phyloP scores from a whole-genome alignment of 2,329 filamentous ascomycete species.

The Beauveria sp. region DNA sequence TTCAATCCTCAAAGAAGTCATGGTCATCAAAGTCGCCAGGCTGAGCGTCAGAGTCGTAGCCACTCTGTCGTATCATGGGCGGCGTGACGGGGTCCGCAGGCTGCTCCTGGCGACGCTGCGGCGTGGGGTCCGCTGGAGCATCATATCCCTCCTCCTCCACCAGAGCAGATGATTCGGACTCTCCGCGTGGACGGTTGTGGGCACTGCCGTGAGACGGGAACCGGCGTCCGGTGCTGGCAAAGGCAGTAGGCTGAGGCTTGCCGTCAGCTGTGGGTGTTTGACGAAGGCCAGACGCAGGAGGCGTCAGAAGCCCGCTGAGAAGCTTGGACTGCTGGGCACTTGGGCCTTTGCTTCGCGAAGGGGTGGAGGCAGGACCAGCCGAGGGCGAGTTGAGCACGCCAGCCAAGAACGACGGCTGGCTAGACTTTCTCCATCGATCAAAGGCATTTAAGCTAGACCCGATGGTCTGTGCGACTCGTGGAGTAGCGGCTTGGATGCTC shows the following conservation, averaged over 20 bases:
- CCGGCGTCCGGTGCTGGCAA: slow-evolving; percentile 51
- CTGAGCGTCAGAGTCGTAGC: slow-evolving; percentile 55
- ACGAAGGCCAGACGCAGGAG: slow-evolving; percentile 69
- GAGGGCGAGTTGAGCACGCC: slow-evolving; percentile 38
- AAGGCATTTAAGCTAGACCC: slow-evolving; percentile 80
- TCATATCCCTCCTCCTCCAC: slow-evolving; percentile 25
- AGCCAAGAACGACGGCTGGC: slow-evolving; percentile 44
- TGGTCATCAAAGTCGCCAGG: slow-evolving; percentile 53
- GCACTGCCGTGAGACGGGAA: slow-evolving; percentile 39
- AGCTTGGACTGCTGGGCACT: slow-evolving; percentile 47
- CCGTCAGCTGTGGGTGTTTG: slow-evolving; percentile 43
- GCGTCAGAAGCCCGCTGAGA: slow-evolving; percentile 76
- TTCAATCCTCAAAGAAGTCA: slow-evolving; percentile 46
- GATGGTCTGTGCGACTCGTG: slow-evolving; percentile 76
- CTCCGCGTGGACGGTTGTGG: slow-evolving; percentile 19
- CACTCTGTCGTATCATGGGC: slow-evolving; percentile 51
- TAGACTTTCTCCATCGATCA: slow-evolving; percentile 81
- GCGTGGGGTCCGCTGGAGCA: slow-evolving; percentile 34
- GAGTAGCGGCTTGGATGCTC: slow-evolving; percentile 69
- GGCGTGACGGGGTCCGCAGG: slow-evolving; percentile 45
- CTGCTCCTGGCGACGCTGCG: slow-evolving; percentile 29
- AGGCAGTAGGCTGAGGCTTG: slow-evolving; percentile 50
- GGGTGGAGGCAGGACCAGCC: slow-evolving; percentile 40
- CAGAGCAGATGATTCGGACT: slow-evolving; percentile 23
- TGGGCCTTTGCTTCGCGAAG: slow-evolving; percentile 47